phyloP scores from a whole-genome alignment of 768 basidiomycete genomes.

The Mycena belliarum region DNA sequence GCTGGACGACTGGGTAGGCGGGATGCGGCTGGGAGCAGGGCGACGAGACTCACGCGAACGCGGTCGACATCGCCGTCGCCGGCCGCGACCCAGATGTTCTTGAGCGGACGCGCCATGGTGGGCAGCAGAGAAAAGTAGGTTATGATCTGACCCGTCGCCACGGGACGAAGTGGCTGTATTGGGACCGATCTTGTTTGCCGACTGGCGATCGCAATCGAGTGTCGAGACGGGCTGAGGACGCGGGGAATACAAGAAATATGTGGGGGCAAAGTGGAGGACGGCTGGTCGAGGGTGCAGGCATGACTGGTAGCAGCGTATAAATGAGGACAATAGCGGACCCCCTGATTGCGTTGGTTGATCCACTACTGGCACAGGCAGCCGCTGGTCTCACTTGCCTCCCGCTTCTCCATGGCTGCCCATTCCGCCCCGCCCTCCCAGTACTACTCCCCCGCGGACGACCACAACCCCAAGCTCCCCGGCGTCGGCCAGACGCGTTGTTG shows the following conservation, averaged over 20 bases:
- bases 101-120: conserved; percentile 24
- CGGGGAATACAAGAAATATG: too few species aligned
- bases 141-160: background rate
- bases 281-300: too few species aligned
- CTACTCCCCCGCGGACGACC: conserved; percentile 26
- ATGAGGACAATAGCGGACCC: background rate
- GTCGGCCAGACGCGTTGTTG: conserved; percentile 77
- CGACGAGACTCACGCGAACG: conserved; percentile 54
- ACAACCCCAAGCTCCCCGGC: conserved; percentile 44
- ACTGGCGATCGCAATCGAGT: conserved; percentile 1
- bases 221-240: background rate
- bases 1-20: conserved; percentile 33
- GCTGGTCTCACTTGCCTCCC: conserved; percentile 2
- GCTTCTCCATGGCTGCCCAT: conserved; percentile 6
- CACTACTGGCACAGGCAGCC: background rate
- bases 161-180: background rate
- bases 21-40: conserved; percentile 4
- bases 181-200: conserved; percentile 7
- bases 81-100: conserved; percentile 93
- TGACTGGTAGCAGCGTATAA: too few species aligned
- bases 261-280: too few species aligned
- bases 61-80: conserved; percentile 85
- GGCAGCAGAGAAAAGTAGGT: background rate
- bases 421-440: conserved; percentile 29
- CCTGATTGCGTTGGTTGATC: conserved; percentile 8